Conservation (phyloP, 73 alveolate species). For the Paramecium caudatum region DNA sequence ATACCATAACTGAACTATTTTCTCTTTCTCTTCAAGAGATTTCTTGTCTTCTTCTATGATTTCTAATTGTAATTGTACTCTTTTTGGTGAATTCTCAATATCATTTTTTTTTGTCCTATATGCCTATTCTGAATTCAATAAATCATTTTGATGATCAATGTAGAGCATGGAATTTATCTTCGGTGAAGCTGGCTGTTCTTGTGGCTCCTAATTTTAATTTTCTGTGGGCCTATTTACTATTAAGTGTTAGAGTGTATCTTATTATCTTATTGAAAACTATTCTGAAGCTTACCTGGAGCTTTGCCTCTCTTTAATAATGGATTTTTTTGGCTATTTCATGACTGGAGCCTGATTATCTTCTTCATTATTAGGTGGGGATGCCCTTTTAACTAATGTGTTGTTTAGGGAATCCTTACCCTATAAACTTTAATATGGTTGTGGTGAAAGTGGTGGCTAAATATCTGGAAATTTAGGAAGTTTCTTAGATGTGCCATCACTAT, state of each 20-base stretch:
- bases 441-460: neutral
- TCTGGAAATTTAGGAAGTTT: neutral
- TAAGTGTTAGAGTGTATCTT: too few relatives aligned
- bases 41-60: neutral
- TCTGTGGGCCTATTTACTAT: too few relatives aligned
- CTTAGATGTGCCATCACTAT: slow-evolving; percentile 16
- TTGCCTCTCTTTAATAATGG: too few relatives aligned
- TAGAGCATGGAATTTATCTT: neutral
- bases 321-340: too few relatives aligned
- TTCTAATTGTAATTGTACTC: neutral
- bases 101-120: neutral
- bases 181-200: neutral
- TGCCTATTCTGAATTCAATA: neutral
- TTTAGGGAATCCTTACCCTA: neutral
- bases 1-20: slow-evolving; percentile 12
- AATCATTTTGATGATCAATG: neutral
- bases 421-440: neutral
- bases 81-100: neutral
- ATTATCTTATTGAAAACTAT: too few relatives aligned
- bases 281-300: too few relatives aligned
- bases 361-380: too few relatives aligned
- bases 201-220: too few relatives aligned
- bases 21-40: neutral
- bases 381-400: slow-evolving; percentile 1
- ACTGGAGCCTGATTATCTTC: too few relatives aligned